A percentile compares a stretch with the other conserved stretches of the same genome.
Evolutionary conservation across 2,329 filamentous ascomycete species (phyloP).

Genomic region (Verticillium dahliae): DNA sequence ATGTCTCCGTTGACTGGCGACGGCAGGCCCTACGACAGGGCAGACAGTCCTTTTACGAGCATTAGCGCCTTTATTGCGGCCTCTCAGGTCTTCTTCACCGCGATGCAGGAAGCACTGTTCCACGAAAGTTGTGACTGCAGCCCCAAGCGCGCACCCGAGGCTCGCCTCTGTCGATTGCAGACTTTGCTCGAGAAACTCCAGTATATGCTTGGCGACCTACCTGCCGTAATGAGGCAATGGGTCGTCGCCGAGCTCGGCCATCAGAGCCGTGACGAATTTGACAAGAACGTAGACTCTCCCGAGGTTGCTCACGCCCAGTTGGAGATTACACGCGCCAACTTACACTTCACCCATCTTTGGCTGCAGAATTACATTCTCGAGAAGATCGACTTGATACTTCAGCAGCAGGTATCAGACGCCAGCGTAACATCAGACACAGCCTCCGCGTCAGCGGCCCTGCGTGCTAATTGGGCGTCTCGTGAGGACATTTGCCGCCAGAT

Average conservation of each 20-base stretch:
- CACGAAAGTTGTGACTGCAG: conserved; percentile 8
- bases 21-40: neutral
- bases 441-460: conserved; percentile 1
- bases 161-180: conserved; percentile 14
- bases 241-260: conserved; percentile 3
- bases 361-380: conserved; percentile 26
- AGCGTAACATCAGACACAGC: neutral
- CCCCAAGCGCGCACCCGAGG: conserved; percentile 4
- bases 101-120: conserved; percentile 10
- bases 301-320: conserved; percentile 9
- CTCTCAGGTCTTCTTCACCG: conserved; percentile 19
- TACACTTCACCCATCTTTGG: conserved; percentile 30
- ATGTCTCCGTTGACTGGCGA: neutral
- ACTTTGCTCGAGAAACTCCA: conserved; percentile 20
- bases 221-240: conserved; percentile 18
- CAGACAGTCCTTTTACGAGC: conserved; percentile 11
- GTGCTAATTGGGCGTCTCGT: conserved; percentile 21
- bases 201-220: conserved; percentile 21
- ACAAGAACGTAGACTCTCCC: neutral
- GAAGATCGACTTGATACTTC: conserved; percentile 20
- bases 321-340: conserved; percentile 23
- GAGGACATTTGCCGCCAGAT: conserved; percentile 29
- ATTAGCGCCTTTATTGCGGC: conserved; percentile 20
- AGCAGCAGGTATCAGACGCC: conserved; percentile 5
- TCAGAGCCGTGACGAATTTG: neutral